Conservation (phyloP, 1,284 basidiomycete species). For the Thelephora terrestris region DNA sequence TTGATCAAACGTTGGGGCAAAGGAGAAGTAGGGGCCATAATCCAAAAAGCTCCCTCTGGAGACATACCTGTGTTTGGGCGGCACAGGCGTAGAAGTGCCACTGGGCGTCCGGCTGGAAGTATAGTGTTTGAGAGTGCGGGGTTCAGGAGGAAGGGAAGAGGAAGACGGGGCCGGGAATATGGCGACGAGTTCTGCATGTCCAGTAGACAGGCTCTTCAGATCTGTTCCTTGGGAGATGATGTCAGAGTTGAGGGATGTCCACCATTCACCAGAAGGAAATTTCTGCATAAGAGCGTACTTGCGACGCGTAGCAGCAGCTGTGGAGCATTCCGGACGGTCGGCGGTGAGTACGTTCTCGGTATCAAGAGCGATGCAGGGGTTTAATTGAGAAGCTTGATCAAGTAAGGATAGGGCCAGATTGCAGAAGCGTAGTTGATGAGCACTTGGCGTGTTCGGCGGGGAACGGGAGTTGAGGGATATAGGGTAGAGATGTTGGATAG, state of each 20-base stretch:
- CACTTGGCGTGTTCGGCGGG: slow-evolving; percentile 45
- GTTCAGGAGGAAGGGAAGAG: slow-evolving; percentile 22
- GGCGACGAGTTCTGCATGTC: slow-evolving; percentile 63
- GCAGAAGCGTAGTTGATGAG: slow-evolving; percentile 65
- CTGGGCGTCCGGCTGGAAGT: slow-evolving; percentile 14
- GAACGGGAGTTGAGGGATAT: slow-evolving; percentile 56
- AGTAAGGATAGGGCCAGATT: slow-evolving; percentile 59
- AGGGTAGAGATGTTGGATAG: slow-evolving; percentile 56
- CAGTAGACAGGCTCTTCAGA: slow-evolving; percentile 44
- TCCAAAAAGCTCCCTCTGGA: slow-evolving; percentile 60
- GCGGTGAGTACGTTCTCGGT: slow-evolving; percentile 33
- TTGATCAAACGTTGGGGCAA: slow-evolving; percentile 69
- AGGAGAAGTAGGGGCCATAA: slow-evolving; percentile 63
- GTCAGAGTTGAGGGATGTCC: slow-evolving; percentile 60
- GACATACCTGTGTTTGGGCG: slow-evolving; percentile 39
- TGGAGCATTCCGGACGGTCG: slow-evolving; percentile 12
- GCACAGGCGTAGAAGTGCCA: slow-evolving; percentile 19
- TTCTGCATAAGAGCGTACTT: slow-evolving; percentile 71
- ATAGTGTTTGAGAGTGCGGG: slow-evolving; percentile 27
- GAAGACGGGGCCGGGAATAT: slow-evolving; percentile 52
- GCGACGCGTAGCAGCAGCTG: slow-evolving; percentile 20
- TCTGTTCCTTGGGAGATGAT: slow-evolving; percentile 24
- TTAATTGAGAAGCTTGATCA: slow-evolving; percentile 50
- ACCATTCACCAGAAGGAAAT: slow-evolving; percentile 64
- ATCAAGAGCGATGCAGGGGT: slow-evolving; percentile 34